Conservation (phyloP, 371 early-diverging fungal species). For the Apophysomyces elegans region DNA sequence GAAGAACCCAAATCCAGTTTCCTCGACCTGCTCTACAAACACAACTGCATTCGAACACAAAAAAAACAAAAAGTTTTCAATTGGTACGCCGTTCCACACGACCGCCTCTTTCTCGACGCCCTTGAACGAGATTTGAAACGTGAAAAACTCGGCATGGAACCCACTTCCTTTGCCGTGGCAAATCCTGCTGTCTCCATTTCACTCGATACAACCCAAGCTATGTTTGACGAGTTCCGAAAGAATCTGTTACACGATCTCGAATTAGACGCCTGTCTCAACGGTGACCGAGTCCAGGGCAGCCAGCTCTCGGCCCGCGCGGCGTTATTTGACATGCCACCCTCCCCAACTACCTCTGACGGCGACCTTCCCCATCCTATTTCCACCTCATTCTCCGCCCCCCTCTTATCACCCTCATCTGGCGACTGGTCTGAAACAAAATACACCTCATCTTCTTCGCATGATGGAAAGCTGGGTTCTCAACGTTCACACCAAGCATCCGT, state of each 20-base stretch:
- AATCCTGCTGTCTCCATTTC: constrained; percentile 67
- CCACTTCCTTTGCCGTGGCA: constrained; percentile 72
- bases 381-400: constrained; percentile 17
- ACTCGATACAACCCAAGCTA: constrained; percentile 65
- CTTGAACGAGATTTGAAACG: constrained; percentile 98
- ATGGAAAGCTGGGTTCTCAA: constrained; percentile 3
- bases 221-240: constrained; percentile 63
- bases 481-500: constrained; percentile 6
- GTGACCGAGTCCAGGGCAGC: neutral
- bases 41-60: constrained; percentile 99
- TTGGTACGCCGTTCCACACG: constrained; percentile 99
- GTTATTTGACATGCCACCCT: constrained; percentile 1
- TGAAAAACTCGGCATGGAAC: constrained; percentile 85
- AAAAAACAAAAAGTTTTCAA: constrained; percentile 99
- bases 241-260: constrained; percentile 42
- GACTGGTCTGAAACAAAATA: constrained; percentile 13
- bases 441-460: constrained; percentile 1
- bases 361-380: constrained; percentile 13
- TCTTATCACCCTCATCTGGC: constrained; percentile 13
- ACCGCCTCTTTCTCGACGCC: constrained; percentile 96
- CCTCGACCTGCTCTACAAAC: constrained; percentile 97
- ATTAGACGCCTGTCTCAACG: constrained; percentile 30
- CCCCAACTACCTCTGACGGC: constrained; percentile 6
- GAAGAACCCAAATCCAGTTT: constrained; percentile 97
- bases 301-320: constrained; percentile 10